Base-by-base conservation (phyloP, 164 flowering plant species). In the Chimonanthus salicifolius region DNA sequence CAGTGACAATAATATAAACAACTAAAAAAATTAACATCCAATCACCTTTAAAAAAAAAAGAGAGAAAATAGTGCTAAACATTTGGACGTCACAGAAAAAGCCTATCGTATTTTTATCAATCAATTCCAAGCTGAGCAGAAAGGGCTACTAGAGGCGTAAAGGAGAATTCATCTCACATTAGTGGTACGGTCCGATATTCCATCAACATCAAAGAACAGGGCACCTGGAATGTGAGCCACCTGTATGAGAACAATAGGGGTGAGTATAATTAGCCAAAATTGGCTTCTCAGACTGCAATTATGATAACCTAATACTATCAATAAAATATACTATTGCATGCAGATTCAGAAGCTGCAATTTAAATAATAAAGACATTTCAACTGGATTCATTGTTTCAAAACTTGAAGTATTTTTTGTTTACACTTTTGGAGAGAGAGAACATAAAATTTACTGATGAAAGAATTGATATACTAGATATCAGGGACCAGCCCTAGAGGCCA, bases 171-270 rank as follows among this genome's bases (percentile, higher is more conserved):
- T 76, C 94, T 88, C 71, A 96, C 99, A 63, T 90, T 91, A 69
- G 95, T 83, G 33, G 82, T 80, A 75, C 80, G 89, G 81, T 96
- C 97, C 60, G 97, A 82, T 80, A 96, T 90, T 47, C 97, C 98
- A 87, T 96, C 97, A 15, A 94, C 84, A 73, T 94, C 98, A 78
- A 96, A 96, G 90, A 94, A 96, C 76, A 96, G 93, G 47, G 99
- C 92, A 69, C 99, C 97, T 69, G 98, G 99, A 84, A 94, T 96
- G 77, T 92, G 98, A 50, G 99, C 99, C 69, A 92, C 97, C 99
- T 96, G 86, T 49, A 69, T 6, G 64, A 77, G 70, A 20, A 49
- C n/a, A 49, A 45, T n/a, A 67, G 60, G 20, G 66, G 18, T 62
- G 16, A 58, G 65, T 20, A 20, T 21, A 60, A 20, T 43, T 20